phyloP scores from a whole-genome alignment of 2,329 filamentous ascomycete species.

The Alternaria alternata region DNA sequence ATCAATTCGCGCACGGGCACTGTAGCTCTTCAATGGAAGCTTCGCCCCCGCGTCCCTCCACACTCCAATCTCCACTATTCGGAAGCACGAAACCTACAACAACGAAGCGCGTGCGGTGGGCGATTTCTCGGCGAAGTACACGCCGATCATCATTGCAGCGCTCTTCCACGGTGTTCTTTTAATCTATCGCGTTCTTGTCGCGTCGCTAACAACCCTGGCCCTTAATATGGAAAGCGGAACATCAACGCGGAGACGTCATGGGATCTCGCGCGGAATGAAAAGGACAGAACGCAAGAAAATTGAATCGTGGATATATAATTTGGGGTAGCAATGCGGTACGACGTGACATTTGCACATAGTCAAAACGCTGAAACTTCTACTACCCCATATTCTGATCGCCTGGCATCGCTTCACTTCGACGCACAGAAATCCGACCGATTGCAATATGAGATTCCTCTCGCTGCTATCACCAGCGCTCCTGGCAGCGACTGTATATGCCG shows the following conservation, averaged over 20 bases:
- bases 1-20: too few species aligned
- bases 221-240: conserved; percentile 30
- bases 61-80: background rate
- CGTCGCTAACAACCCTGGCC: conserved; percentile 15
- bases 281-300: conserved; percentile 26
- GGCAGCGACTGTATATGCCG: conserved; percentile 27
- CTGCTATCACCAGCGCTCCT: conserved; percentile 36
- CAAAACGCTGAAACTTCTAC: background rate
- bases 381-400: background rate
- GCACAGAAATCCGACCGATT: background rate
- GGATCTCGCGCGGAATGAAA: conserved; percentile 12
- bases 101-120: background rate
- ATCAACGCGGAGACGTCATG: conserved; percentile 12
- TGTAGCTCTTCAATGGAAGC: background rate
- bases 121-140: background rate
- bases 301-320: conserved; percentile 1
- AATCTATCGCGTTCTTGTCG: conserved; percentile 26
- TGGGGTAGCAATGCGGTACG: background rate
- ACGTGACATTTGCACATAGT: background rate
- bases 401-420: background rate
- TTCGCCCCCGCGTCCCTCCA: background rate
- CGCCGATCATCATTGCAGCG: background rate
- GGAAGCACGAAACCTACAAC: background rate
- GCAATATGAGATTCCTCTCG: conserved; percentile 34
- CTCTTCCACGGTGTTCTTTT: conserved; percentile 29